Base-by-base conservation (phyloP, 31 red algal genomes). In the Odonthalia washingtoniensis region DNA sequence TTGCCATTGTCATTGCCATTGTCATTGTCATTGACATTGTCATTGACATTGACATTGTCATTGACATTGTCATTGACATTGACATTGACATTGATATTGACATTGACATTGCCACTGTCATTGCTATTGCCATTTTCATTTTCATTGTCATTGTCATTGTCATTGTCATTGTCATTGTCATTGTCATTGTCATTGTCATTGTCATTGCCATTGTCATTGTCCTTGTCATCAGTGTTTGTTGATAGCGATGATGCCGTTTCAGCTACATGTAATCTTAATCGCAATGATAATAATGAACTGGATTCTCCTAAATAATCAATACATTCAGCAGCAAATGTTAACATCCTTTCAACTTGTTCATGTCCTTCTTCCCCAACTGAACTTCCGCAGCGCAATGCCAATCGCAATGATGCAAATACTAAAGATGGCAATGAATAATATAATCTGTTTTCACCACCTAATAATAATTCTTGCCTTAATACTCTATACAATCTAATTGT, bases 381-480 rank as follows among this genome's bases (percentile, higher is more conserved):
- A 18, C 69, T 65, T 46, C 53, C 72, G 35, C 53, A 83, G 17
- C 78, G 70, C 81, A 85, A 53, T 16, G 80, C 79, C 72, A 95
- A 66, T 42, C 87, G 88, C 1, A 95, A 79, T 5, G 77, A 70
- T 4, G 93, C 80, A 43, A 95, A 77, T 28, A 86, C 62, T 30
- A 95, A 72, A 32, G 93, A 90, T 70, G 93, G 93, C 30, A 95
- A 43, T 35, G 93, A 91, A 60, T 90, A 80, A n/a, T 75, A 49
- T 26, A 90, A 39, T 46, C 93, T 62, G 33, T 69, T 53, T 27
- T 63, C 75, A 36, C 93, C 93, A 28, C 93, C 93, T 4, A 70
- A 64, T 35, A 87, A 40, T 40, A 95, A 78, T 65, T 85, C 77
- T 74, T 84, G 69, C 33, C 88, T 65, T 44, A 95, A 72, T 40